Conservation (phyloP, 208 protist genomes). For the Wallacemonas sp. region DNA sequence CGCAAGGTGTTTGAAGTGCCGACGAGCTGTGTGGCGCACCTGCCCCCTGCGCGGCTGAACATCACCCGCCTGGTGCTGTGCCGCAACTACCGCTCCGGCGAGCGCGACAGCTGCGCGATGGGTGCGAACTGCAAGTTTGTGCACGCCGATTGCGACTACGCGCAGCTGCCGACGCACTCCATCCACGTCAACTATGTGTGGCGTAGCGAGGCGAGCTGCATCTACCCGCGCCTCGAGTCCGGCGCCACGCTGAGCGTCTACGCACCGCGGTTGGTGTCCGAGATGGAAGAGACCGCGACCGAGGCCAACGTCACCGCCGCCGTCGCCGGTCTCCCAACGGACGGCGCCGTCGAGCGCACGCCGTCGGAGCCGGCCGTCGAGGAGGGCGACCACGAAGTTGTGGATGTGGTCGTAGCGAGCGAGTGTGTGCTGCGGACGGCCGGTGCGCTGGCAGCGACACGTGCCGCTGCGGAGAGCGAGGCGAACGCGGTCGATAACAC, state of each 20-base stretch:
- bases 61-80: slow-evolving; percentile 86
- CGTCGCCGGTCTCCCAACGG: too few species aligned
- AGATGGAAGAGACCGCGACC: background rate
- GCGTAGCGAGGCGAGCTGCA: slow-evolving; percentile 60
- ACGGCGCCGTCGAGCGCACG: background rate
- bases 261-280: background rate
- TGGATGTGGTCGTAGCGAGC: slow-evolving; percentile 2
- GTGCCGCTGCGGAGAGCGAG: too few species aligned
- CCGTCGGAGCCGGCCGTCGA: background rate
- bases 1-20: slow-evolving; percentile 67
- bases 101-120: slow-evolving; percentile 62
- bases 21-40: slow-evolving; percentile 47
- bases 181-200: slow-evolving; percentile 89
- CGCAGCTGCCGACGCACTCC: slow-evolving; percentile 48
- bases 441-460: background rate
- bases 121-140: slow-evolving; percentile 79
- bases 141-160: slow-evolving; percentile 63
- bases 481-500: background rate
- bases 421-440: slow-evolving; percentile 9
- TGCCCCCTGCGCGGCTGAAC: slow-evolving; percentile 70
- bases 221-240: slow-evolving; percentile 62
- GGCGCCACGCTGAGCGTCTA: slow-evolving; percentile 7
- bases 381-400: background rate
- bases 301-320: slow-evolving; percentile 10
- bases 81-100: slow-evolving; percentile 61